Base-by-base conservation (phyloP, 805 yeast genomes). In the Saccharomyces kudriavzevii region DNA sequence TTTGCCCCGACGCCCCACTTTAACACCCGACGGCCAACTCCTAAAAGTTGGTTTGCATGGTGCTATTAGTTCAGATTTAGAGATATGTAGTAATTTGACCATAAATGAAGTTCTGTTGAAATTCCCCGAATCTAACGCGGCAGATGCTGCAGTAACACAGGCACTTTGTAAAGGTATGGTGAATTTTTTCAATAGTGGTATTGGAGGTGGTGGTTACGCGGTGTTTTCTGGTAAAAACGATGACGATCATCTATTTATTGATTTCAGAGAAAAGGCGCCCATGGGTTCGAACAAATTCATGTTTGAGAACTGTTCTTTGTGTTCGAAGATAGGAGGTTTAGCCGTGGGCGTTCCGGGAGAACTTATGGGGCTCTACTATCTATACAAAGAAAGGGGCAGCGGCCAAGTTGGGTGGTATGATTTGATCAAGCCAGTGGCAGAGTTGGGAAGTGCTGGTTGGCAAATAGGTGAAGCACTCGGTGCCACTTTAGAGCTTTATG, bases 291-390 rank as follows among this genome's bases (percentile, higher is more conserved):
- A 73, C 60, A 79, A 80, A 57, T 74, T 83, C 58, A 89, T 91
- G 96, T 90, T 73, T 57, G 69, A 72, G 40, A 66, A 66, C 4
- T 52, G 58, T 27, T 80, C 79, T 10, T 53, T 69, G 30, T 67
- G 77, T 13, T 78, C 95, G 0, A 79, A 80, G 58, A 70, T 83
- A 20, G 97, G 97, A 3, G 99, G 97, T 0, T 71, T 89, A n/a
- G 89, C 97, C 0, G 82, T 84, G 9, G 98, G 82, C 1, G 81
- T 87, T 20, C 99, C 99, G 0, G 99, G 99, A 10, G 98, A 92
- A 67, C 62, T 92, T 49, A 83, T 83, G 55, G 99, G 97, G 0
- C 72, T 90, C n/a, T 81, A 85, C 61, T 78, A 75, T 46, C 71
- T 92, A 43, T 81, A 71, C 67, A 59, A 69, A 29, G 57, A 67